Percentiles rank a stretch among this genome's conserved stretches.
These are phyloP conservation scores for Hepatocystis sp. DNA, from an alignment of 169 alveolate species.

Conservation along the genomic window DNA sequence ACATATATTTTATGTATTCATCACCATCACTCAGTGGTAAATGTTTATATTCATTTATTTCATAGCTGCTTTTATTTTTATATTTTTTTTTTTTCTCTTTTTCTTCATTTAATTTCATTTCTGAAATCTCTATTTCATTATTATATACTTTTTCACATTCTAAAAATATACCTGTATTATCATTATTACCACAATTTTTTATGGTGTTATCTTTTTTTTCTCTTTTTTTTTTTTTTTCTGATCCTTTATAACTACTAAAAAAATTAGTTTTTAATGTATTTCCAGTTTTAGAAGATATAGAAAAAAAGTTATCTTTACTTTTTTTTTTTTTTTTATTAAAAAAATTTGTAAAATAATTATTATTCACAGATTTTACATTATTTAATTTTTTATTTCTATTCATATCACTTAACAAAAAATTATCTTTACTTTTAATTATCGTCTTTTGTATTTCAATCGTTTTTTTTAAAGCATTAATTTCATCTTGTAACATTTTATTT, in stretches of 20 bases:
- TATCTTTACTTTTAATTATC: slow-evolving; percentile 47
- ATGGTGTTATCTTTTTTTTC: too few species aligned
- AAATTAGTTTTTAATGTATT: too few species aligned
- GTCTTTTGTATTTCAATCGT: slow-evolving; percentile 60
- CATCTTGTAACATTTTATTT: slow-evolving; percentile 45
- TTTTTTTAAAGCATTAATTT: slow-evolving; percentile 38
- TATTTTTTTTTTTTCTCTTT: background rate
- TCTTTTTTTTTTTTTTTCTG: slow-evolving; percentile 1
- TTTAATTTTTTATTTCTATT: slow-evolving; percentile 33
- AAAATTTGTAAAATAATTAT: slow-evolving; percentile 54
- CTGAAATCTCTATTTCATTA: slow-evolving; percentile 6
- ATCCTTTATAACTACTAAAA: background rate
- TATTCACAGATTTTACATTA: slow-evolving; percentile 33
- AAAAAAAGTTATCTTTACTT: slow-evolving; percentile 11
- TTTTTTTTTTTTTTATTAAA: slow-evolving; percentile 60
- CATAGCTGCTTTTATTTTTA: slow-evolving; percentile 17
- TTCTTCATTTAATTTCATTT: slow-evolving; percentile 6
- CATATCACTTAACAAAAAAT: slow-evolving; percentile 8
- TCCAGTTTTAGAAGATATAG: too few species aligned
- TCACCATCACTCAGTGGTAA: slow-evolving; percentile 46
- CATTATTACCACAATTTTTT: background rate
- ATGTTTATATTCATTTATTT: slow-evolving; percentile 40
- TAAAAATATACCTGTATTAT: background rate
- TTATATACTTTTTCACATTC: slow-evolving; percentile 38
- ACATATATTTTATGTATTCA: background rate